phyloP scores from a whole-genome alignment of 2,329 filamentous ascomycete species.

The Chalaropsis thielavioides region DNA sequence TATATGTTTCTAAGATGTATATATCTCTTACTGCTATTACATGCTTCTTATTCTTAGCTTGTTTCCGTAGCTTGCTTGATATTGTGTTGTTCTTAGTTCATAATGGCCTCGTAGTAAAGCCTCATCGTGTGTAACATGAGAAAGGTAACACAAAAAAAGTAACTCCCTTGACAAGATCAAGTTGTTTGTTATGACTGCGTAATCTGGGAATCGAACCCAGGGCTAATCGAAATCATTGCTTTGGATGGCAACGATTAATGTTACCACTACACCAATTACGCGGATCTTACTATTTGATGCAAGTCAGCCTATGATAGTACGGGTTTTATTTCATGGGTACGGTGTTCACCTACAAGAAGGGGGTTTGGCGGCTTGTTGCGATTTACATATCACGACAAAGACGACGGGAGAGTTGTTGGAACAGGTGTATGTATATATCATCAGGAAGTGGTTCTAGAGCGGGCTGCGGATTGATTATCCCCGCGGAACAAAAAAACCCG shows the following conservation, averaged over 20 bases:
- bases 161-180: not conserved
- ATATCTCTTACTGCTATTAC: not conserved
- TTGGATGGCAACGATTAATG: slow-evolving; percentile 6
- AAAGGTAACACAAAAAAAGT: not conserved
- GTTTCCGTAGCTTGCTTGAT: not conserved
- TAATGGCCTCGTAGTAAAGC: not conserved
- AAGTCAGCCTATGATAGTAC: not conserved
- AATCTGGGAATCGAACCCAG: slow-evolving; percentile 6
- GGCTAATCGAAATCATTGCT: slow-evolving; percentile 7
- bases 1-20: not conserved
- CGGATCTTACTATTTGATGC: not conserved
- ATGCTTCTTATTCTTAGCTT: not conserved
- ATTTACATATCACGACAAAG: no score
- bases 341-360: no score
- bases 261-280: slow-evolving; percentile 6
- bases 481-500: no score
- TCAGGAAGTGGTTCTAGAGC: no score
- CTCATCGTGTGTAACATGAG: not conserved
- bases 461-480: no score
- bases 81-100: not conserved
- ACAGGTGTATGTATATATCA: no score
- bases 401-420: no score
- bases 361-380: not conserved
- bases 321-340: not conserved
- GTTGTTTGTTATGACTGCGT: not conserved